Evolutionary conservation across 2,329 filamentous ascomycete species (phyloP).

Genomic region (Epichloe gansuensis): DNA sequence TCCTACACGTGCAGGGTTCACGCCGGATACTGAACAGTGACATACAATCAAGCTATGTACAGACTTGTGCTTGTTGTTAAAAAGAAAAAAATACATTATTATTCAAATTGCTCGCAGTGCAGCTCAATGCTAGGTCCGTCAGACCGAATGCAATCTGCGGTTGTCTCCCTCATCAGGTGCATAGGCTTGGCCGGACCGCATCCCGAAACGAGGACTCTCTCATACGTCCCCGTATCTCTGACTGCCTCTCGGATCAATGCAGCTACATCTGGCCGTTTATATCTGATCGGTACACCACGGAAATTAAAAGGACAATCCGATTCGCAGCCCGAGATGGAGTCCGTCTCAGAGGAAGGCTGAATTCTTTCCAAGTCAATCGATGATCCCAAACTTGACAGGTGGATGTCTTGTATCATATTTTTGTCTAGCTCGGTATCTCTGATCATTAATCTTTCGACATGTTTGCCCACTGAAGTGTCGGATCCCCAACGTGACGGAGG

Average conservation of each 20-base stretch:
- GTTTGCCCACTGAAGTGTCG: background rate
- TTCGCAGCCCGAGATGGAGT: conserved; percentile 2
- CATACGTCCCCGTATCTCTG: conserved; percentile 13
- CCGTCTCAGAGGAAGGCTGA: conserved; percentile 9
- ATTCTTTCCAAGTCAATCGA: conserved; percentile 11
- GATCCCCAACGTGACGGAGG: background rate
- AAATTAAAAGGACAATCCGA: background rate
- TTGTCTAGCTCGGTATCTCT: background rate
- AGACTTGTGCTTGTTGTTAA: too few relatives aligned
- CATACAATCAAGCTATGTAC: too few relatives aligned
- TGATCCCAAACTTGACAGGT: background rate
- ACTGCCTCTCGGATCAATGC: conserved; percentile 23
- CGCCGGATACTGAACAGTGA: too few relatives aligned
- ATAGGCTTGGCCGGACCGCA: conserved; percentile 35
- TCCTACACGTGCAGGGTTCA: too few relatives aligned
- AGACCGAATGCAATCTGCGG: conserved; percentile 25
- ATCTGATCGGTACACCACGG: conserved; percentile 15
- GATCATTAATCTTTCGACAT: background rate
- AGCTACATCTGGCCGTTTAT: conserved; percentile 25
- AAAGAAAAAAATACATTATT: conserved; percentile 16
- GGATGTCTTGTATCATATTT: background rate
- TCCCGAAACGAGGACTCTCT: conserved; percentile 30
- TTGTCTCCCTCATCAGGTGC: conserved; percentile 28
- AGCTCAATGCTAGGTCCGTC: conserved; percentile 33
- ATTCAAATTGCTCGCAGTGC: conserved; percentile 36